Evolutionary conservation across 345 rosid species (phyloP).

Genomic region (Citrus cavaleriei): DNA sequence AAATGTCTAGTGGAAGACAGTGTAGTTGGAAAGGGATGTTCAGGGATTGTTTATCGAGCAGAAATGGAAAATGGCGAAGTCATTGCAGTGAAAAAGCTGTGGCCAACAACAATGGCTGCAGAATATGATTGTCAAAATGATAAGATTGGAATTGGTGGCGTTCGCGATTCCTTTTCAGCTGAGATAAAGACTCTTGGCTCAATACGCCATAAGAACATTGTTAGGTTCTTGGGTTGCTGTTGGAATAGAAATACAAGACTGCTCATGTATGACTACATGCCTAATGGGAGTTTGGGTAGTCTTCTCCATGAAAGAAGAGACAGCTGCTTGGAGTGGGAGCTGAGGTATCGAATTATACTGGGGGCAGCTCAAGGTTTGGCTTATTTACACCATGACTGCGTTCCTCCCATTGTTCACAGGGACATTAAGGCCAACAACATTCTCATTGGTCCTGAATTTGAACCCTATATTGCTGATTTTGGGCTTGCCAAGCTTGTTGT

Average conservation of each 20-base stretch:
- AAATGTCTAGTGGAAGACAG: conserved; percentile 66
- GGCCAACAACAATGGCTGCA: conserved; percentile 45
- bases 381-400: conserved; percentile 88
- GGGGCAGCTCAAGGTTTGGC: conserved; percentile 92
- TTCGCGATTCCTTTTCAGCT: conserved; percentile 81
- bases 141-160: conserved; percentile 47
- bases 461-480: conserved; percentile 88
- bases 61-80: conserved; percentile 58
- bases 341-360: conserved; percentile 62
- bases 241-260: conserved; percentile 76
- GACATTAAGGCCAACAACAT: conserved; percentile 96
- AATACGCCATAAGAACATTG: conserved; percentile 88
- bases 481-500: conserved; percentile 88
- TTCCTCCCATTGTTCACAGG: conserved; percentile 86
- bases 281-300: conserved; percentile 82
- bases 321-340: conserved; percentile 67
- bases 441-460: conserved; percentile 73
- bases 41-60: conserved; percentile 80
- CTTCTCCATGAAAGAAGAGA: conserved; percentile 67
- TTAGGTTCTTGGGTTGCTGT: conserved; percentile 80
- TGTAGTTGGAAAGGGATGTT: conserved; percentile 84
- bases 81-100: conserved; percentile 87
- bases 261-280: conserved; percentile 85
- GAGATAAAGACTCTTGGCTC: conserved; percentile 87
- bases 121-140: conserved; percentile 33